Evolutionary conservation across 345 rosid genomes (phyloP).

Genomic region (Eucalyptus albens): DNA sequence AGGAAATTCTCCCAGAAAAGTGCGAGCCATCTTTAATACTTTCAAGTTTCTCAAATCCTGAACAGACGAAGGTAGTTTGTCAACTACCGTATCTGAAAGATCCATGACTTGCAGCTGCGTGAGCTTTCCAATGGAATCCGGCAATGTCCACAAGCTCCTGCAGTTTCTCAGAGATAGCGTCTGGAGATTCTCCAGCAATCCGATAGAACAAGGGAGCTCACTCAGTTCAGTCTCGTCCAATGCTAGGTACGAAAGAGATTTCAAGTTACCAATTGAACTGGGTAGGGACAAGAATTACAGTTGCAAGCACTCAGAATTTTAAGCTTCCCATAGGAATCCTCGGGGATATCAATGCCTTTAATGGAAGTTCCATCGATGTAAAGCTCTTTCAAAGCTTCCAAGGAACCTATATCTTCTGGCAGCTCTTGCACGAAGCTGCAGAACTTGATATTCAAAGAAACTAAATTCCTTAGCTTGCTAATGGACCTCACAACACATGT

Average conservation of each 20-base stretch:
- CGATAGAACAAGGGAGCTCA: too few species aligned
- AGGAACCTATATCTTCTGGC: too few species aligned
- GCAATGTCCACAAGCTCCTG: not conserved
- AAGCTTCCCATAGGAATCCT: too few species aligned
- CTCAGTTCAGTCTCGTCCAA: fast-evolving
- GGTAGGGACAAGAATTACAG: fast-evolving
- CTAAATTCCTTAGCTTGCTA: too few species aligned
- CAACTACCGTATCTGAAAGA: not conserved
- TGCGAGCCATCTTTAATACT: too few species aligned
- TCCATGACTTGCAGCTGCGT: not conserved
- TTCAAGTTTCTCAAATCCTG: fast-evolving
- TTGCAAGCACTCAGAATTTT: too few species aligned
- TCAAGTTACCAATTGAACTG: too few species aligned
- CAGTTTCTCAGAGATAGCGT: not conserved
- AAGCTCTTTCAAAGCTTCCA: too few species aligned
- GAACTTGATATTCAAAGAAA: too few species aligned
- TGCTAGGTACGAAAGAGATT: too few species aligned
- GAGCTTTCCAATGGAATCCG: not conserved
- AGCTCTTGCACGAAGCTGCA: too few species aligned
- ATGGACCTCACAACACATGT: fast-evolving
- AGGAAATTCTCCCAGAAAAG: fast-evolving
- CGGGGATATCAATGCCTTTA: fast-evolving
- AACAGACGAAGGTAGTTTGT: not conserved
- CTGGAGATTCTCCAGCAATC: not conserved
- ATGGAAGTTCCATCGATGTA: too few species aligned